Evolutionary conservation across 2,329 filamentous ascomycete genomes (phyloP).

Genomic region (Lecanicillium sp.): DNA sequence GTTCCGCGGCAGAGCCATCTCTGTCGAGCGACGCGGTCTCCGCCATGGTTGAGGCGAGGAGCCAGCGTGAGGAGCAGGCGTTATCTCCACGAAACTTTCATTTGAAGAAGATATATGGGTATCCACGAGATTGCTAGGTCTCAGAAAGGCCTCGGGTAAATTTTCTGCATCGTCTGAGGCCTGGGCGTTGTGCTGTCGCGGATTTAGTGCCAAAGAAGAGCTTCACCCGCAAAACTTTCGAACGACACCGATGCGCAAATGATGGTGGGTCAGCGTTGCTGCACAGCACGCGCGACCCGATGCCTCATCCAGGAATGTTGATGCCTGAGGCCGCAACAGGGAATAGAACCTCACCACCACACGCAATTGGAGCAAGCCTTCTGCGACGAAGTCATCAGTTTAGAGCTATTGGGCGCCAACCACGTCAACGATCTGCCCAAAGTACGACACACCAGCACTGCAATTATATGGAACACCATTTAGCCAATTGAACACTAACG

Average conservation of each 20-base stretch:
- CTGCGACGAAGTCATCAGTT: constrained; percentile 19
- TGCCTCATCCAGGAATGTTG: background rate
- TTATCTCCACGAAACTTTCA: constrained; percentile 49
- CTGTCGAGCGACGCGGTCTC: constrained; percentile 50
- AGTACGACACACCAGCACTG: constrained; percentile 14
- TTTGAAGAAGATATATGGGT: constrained; percentile 47
- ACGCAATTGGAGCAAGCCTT: constrained; percentile 16
- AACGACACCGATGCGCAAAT: constrained; percentile 12
- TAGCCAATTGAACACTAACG: constrained; percentile 10
- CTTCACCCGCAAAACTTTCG: constrained; percentile 44
- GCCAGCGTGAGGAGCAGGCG: constrained; percentile 36
- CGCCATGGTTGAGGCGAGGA: constrained; percentile 46
- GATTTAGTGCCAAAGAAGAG: constrained; percentile 33
- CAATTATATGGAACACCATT: background rate
- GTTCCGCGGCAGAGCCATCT: constrained; percentile 23
- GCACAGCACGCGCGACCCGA: background rate
- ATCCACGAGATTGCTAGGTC: constrained; percentile 43
- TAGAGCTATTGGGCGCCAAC: constrained; percentile 28
- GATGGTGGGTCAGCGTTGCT: constrained; percentile 16
- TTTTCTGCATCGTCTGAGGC: constrained; percentile 48
- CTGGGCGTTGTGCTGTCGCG: constrained; percentile 37
- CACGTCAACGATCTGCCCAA: constrained; percentile 22
- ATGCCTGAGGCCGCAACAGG: constrained; percentile 26
- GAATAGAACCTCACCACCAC: constrained; percentile 13
- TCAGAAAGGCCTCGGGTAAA: constrained; percentile 37